Evolutionary conservation across 129 eudicot genomes (phyloP), one percentile per base, ranked within the genome.

Genomic region (Oenanthe sinensis): DNA sequence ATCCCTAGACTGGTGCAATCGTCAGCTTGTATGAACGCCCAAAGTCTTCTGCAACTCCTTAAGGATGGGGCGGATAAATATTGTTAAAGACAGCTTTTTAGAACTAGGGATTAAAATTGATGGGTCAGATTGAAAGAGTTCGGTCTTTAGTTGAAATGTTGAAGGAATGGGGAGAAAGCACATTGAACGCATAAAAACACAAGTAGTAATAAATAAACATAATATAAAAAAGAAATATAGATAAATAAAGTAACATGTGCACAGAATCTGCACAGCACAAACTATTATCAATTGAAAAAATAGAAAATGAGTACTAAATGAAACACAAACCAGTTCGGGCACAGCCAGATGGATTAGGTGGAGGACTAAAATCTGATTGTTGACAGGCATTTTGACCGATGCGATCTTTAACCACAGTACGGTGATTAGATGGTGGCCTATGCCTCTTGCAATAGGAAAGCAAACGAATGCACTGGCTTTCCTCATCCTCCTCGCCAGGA

Each of bases 381-480:
- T 84, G 89, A 77, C 78, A 40, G 69, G 88, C 81, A 60, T 77
- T 82, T 85, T 77, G 87, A 42, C 79, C 88, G 72, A 82, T 79
- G 37, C 84, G 82, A 67, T 90, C 91, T 78, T 87, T 93, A 72
- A 75, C 75, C 76, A 80, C 79, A 33, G 7, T 44, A 81, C 92
- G 92, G 65, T 89, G 90, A 81, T 79, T 84, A 52, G 88, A 79
- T 67, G 80, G 78, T 71, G 96, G 97, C 78, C 85, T 92, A 78
- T 96, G 99, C 82, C 81, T 92, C 87, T 88, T 88, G 89, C 99
- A 96, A 87, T 92, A 96, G 5, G 99, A 96, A 73, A 96, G 86
- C n/a, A 96, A 76, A 60, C 90, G 96, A 79, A 96, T 90, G 84
- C 97, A 90, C 82, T 92, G 99, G 49, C 84, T 85, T 58, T 90